phyloP scores from a whole-genome alignment of 1,284 basidiomycete species.

The Taiwanofungus camphoratus region DNA sequence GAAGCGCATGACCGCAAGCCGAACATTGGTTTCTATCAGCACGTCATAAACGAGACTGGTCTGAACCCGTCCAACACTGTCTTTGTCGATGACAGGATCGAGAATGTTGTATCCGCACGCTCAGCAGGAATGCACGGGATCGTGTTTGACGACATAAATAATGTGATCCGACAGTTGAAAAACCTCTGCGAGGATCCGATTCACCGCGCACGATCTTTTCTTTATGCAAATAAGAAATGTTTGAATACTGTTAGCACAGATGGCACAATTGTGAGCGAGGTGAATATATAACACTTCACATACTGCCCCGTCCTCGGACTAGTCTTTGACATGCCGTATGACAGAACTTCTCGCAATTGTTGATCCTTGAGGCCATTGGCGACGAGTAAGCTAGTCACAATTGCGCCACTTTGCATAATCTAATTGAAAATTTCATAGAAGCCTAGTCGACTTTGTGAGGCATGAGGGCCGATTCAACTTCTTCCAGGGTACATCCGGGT shows the following conservation, averaged over 20 bases:
- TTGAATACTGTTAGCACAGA: no score
- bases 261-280: no score
- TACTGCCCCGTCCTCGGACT: slow-evolving; percentile 42
- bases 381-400: slow-evolving; percentile 30
- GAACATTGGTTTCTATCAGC: slow-evolving; percentile 45
- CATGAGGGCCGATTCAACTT: slow-evolving; percentile 45
- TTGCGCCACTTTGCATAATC: background rate
- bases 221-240: no score
- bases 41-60: slow-evolving; percentile 38
- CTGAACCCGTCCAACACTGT: slow-evolving; percentile 37
- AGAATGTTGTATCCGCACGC: slow-evolving; percentile 49
- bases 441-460: no score
- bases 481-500: slow-evolving; percentile 33
- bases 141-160: slow-evolving; percentile 36
- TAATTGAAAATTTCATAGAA: no score
- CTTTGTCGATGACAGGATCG: slow-evolving; percentile 54
- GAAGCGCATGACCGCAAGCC: slow-evolving; percentile 51
- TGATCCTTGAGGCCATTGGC: slow-evolving; percentile 47
- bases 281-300: slow-evolving; percentile 32
- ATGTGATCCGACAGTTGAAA: slow-evolving; percentile 36
- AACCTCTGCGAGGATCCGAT: slow-evolving; percentile 42
- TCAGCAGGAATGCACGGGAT: slow-evolving; percentile 50
- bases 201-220: no score
- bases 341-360: slow-evolving; percentile 51
- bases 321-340: no score